Evolutionary conservation across 371 early-diverging fungal species (phyloP).

Genomic region (Dichotomocladium elegans): DNA sequence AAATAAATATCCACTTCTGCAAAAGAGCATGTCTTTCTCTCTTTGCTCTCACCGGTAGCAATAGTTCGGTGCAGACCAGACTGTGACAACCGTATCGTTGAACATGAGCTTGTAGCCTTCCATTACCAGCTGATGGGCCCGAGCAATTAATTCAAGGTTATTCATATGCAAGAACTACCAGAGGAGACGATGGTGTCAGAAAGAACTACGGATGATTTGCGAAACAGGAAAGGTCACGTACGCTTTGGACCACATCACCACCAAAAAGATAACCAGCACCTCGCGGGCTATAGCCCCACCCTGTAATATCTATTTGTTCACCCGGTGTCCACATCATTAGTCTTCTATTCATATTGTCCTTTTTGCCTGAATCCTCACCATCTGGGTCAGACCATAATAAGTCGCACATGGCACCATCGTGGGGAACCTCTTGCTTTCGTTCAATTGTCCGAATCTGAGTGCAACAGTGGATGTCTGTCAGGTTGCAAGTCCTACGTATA

Average conservation of each 20-base stretch:
- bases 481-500: neutral
- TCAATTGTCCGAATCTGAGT: slow-evolving; percentile 90
- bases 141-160: slow-evolving; percentile 89
- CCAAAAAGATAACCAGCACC: slow-evolving; percentile 99
- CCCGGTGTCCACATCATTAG: neutral
- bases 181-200: neutral
- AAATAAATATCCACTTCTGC: neutral
- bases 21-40: neutral
- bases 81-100: slow-evolving; percentile 94
- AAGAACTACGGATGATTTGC: neutral
- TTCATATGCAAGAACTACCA: slow-evolving; percentile 83
- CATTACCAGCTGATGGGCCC: slow-evolving; percentile 99
- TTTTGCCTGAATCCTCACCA: slow-evolving; percentile 33
- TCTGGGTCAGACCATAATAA: slow-evolving; percentile 99
- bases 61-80: slow-evolving; percentile 99
- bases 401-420: slow-evolving; percentile 99
- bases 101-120: slow-evolving; percentile 97
- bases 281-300: slow-evolving; percentile 97
- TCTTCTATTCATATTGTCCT: neutral
- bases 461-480: neutral
- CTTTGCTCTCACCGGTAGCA: slow-evolving; percentile 72
- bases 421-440: slow-evolving; percentile 98
- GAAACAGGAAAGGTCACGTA: slow-evolving; percentile 30
- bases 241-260: slow-evolving; percentile 80
- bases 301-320: slow-evolving; percentile 30